Conservation (phyloP, 129 eudicot species). For the Logfia minima region DNA sequence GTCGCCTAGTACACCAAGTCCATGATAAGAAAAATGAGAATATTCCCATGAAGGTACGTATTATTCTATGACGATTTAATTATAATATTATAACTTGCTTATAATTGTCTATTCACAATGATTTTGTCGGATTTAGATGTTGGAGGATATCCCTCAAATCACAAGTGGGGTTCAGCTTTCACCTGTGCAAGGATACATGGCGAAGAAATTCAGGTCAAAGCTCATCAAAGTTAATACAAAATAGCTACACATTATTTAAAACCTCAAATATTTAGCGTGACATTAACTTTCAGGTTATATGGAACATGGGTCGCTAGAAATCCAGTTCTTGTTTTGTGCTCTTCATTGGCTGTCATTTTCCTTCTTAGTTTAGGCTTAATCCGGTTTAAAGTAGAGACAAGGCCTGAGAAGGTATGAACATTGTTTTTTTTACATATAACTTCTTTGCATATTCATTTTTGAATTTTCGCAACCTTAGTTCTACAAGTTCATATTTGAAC, state of each 20-base stretch:
- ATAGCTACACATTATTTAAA: constrained; percentile 10
- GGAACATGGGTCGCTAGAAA: constrained; percentile 95
- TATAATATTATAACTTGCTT: background rate
- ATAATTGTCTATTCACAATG: background rate
- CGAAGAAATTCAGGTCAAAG: constrained; percentile 74
- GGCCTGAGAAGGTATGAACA: constrained; percentile 82
- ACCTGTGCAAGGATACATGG: constrained; percentile 90
- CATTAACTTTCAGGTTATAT: constrained; percentile 61
- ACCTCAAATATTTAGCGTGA: constrained; percentile 22
- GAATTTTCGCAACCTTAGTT: background rate
- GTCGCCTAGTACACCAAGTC: constrained; percentile 50
- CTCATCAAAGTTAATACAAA: constrained; percentile 22
- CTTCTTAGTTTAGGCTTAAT: constrained; percentile 80
- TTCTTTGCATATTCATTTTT: background rate
- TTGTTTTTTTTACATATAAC: background rate
- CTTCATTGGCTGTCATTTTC: constrained; percentile 69
- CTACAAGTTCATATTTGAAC: constrained; percentile 1
- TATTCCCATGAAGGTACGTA: constrained; percentile 68
- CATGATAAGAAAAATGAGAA: constrained; percentile 62
- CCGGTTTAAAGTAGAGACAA: constrained; percentile 87
- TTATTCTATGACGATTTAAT: background rate
- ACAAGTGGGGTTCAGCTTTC: constrained; percentile 78
- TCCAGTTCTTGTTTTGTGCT: constrained; percentile 71
- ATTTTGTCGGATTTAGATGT: constrained; percentile 51
- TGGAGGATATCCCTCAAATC: constrained; percentile 60